phyloP scores from a whole-genome alignment of 108 stramenopile genomes.

The Fragilariopsis cylindrus region DNA sequence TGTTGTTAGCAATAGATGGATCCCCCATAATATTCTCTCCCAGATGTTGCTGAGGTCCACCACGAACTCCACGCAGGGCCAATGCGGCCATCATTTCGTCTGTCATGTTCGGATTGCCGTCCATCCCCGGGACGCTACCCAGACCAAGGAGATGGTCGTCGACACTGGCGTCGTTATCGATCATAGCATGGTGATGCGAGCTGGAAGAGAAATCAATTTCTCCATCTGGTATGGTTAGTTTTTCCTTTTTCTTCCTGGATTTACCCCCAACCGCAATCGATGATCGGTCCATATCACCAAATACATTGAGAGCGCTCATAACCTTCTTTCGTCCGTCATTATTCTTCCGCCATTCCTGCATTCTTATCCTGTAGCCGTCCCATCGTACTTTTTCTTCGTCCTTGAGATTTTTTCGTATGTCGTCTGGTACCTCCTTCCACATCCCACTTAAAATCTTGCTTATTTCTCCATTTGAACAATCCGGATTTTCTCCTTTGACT shows the following conservation, averaged over 20 bases:
- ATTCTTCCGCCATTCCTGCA: constrained; percentile 36
- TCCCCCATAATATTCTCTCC: background rate
- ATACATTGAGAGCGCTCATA: background rate
- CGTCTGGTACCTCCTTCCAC: constrained; percentile 44
- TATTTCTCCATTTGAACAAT: constrained; percentile 38
- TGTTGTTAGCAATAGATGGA: background rate
- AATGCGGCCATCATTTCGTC: constrained; percentile 37
- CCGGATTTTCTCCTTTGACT: constrained; percentile 37
- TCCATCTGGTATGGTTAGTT: background rate
- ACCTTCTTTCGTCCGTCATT: constrained; percentile 24
- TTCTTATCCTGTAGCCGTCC: constrained; percentile 36
- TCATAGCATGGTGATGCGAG: background rate
- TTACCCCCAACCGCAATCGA: background rate
- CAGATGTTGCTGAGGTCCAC: constrained; percentile 19
- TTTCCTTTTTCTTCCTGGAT: constrained; percentile 10
- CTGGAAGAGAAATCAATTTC: constrained; percentile 2
- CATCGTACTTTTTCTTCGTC: constrained; percentile 36
- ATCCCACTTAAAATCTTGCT: constrained; percentile 35
- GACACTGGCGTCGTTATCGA: constrained; percentile 1
- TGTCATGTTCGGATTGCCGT: constrained; percentile 14
- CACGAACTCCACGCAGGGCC: constrained; percentile 31
- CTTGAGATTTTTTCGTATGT: constrained; percentile 19
- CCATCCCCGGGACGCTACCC: constrained; percentile 10
- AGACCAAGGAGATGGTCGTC: constrained; percentile 17
- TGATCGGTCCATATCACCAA: background rate